Conservation (phyloP, 768 basidiomycete species). For the Rhodotorula paludigena region DNA sequence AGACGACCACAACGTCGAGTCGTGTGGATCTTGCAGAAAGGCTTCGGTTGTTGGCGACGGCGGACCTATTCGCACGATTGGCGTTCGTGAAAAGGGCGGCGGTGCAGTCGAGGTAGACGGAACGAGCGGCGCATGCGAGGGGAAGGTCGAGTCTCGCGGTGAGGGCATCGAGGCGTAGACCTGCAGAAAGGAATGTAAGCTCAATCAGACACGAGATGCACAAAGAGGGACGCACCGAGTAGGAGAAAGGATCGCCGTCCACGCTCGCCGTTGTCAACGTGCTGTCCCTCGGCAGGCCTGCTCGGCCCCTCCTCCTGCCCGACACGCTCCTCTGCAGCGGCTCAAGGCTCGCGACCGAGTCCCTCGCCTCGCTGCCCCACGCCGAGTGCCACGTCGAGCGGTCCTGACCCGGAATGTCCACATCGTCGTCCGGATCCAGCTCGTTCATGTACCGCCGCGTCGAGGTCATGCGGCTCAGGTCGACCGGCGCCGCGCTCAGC, state of each 20-base stretch:
- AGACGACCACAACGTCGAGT: constrained; percentile 8
- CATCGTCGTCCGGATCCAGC: constrained; percentile 25
- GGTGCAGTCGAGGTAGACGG: background rate
- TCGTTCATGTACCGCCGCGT: constrained; percentile 29
- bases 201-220: background rate
- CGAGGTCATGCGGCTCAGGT: constrained; percentile 22
- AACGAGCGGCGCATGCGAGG: background rate
- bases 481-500: background rate
- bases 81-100: background rate
- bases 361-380: constrained; percentile 21
- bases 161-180: constrained; percentile 18
- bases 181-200: constrained; percentile 1
- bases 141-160: constrained; percentile 4
- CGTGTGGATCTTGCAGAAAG: constrained; percentile 4
- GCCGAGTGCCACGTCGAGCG: constrained; percentile 30
- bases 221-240: constrained; percentile 15
- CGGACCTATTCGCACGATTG: constrained; percentile 19
- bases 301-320: background rate
- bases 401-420: background rate
- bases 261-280: constrained; percentile 4
- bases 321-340: background rate
- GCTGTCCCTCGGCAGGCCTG: constrained; percentile 1
- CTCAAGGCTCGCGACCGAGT: constrained; percentile 14
- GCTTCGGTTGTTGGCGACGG: constrained; percentile 8
- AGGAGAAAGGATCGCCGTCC: constrained; percentile 16